phyloP scores from a whole-genome alignment of 768 basidiomycete species.

The Amanita fuliginea region DNA sequence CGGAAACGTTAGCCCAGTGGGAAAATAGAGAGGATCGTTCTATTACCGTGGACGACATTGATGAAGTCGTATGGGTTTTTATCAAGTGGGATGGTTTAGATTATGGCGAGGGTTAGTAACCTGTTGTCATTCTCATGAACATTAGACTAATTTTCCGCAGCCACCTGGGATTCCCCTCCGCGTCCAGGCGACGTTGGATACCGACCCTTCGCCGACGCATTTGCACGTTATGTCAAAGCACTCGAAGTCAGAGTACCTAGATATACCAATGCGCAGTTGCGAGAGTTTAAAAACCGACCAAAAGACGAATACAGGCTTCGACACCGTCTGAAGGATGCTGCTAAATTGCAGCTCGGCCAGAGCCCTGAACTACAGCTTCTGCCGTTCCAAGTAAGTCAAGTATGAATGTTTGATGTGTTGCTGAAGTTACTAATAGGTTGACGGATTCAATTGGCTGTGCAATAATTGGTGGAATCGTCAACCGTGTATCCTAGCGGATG shows the following conservation, averaged over 20 bases:
- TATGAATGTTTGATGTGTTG: neutral
- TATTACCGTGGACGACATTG: constrained; percentile 38
- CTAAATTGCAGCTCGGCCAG: constrained; percentile 62
- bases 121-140: neutral
- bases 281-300: constrained; percentile 39
- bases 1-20: constrained; percentile 57
- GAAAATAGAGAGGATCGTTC: constrained; percentile 29
- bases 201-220: constrained; percentile 54
- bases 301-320: constrained; percentile 41
- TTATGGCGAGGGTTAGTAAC: constrained; percentile 77
- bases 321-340: constrained; percentile 35
- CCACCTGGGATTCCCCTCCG: constrained; percentile 92
- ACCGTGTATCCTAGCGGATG: constrained; percentile 87
- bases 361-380: constrained; percentile 54
- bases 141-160: constrained; percentile 26
- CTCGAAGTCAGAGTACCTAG: constrained; percentile 48
- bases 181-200: constrained; percentile 44
- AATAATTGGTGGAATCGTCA: constrained; percentile 85
- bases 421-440: constrained; percentile 32
- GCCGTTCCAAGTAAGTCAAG: constrained; percentile 66
- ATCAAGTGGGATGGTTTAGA: constrained; percentile 90
- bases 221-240: constrained; percentile 54
- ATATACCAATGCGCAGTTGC: constrained; percentile 28
- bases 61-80: constrained; percentile 69
- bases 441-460: constrained; percentile 77